These are phyloP conservation scores for Teratosphaeria pseudoeucalypti DNA, from an alignment of 2,329 filamentous ascomycete species.

Conservation along the genomic window DNA sequence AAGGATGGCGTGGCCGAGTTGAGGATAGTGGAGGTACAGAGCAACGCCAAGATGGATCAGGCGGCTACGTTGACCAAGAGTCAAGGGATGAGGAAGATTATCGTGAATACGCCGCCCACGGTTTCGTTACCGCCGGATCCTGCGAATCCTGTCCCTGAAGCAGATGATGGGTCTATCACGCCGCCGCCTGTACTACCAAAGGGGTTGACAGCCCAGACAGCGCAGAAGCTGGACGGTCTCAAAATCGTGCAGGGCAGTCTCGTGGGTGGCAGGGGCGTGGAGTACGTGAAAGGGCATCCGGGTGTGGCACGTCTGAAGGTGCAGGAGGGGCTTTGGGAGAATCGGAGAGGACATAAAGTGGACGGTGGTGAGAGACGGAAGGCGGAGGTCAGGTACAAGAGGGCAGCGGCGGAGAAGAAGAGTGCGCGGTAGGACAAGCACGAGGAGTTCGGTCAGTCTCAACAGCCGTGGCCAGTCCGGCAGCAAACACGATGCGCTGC, in stretches of 20 bases:
- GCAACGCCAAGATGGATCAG: conserved; percentile 17
- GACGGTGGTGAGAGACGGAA: conserved; percentile 90
- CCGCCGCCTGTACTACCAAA: conserved; percentile 24
- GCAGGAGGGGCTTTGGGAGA: conserved; percentile 88
- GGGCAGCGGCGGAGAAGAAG: conserved; percentile 65
- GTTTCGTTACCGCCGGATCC: conserved; percentile 31
- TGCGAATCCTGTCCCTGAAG: conserved; percentile 46
- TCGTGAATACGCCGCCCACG: conserved; percentile 47
- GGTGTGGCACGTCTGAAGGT: conserved; percentile 58
- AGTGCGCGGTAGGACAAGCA: conserved; percentile 25
- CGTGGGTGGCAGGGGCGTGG: conserved; percentile 66
- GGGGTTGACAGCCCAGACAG: background rate
- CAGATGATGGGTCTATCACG: conserved; percentile 9
- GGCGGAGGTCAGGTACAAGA: conserved; percentile 80
- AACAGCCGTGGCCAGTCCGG: background rate
- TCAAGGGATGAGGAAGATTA: conserved; percentile 45
- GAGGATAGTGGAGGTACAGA: conserved; percentile 46
- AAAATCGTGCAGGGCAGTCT: conserved; percentile 56
- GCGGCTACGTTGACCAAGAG: conserved; percentile 42
- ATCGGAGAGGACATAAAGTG: conserved; percentile 76
- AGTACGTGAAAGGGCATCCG: conserved; percentile 52
- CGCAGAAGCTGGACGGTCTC: conserved; percentile 52
- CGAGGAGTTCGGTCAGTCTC: background rate
- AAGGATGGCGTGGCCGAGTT: conserved; percentile 49
- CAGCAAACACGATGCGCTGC: too few relatives aligned